Evolutionary conservation across 306 rosid genomes (phyloP).

Genomic region (Trifolium pratense): DNA sequence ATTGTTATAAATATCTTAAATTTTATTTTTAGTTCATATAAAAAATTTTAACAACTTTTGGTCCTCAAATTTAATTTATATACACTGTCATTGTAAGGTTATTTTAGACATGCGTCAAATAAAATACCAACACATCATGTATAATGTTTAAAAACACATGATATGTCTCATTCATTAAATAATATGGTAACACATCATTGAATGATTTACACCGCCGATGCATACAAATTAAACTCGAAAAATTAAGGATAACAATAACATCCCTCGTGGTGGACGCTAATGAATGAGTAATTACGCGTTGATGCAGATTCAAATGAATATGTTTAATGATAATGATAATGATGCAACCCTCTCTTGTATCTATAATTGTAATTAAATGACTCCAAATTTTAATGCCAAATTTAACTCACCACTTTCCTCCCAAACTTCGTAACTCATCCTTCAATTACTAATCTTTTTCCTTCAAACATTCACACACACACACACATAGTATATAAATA

Average conservation of each 20-base stretch:
- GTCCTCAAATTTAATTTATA: no score
- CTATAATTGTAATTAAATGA: slow-evolving; percentile 38
- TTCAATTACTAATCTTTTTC: background rate
- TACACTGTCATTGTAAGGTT: no score
- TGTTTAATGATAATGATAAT: slow-evolving; percentile 46
- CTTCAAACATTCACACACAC: background rate
- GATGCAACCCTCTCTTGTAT: slow-evolving; percentile 19
- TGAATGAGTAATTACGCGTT: slow-evolving; percentile 25
- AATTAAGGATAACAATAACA: background rate
- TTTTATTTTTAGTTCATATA: no score
- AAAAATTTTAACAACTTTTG: no score
- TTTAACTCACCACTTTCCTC: slow-evolving; percentile 35
- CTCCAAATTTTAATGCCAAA: slow-evolving; percentile 31
- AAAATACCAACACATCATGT: no score
- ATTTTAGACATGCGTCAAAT: no score
- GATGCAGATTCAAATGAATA: slow-evolving; percentile 22
- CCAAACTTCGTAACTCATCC: slow-evolving; percentile 54
- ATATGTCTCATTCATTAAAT: no score
- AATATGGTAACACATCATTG: no score
- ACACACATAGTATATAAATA: background rate
- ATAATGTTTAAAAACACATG: no score
- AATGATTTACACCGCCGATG: no score
- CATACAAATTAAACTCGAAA: no score
- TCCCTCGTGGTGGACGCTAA: background rate
- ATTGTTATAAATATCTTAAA: no score